Evolutionary conservation across 2,329 filamentous ascomycete genomes (phyloP), one percentile per base, ranked within the genome.

Genomic region (Nemania bipapillata): DNA sequence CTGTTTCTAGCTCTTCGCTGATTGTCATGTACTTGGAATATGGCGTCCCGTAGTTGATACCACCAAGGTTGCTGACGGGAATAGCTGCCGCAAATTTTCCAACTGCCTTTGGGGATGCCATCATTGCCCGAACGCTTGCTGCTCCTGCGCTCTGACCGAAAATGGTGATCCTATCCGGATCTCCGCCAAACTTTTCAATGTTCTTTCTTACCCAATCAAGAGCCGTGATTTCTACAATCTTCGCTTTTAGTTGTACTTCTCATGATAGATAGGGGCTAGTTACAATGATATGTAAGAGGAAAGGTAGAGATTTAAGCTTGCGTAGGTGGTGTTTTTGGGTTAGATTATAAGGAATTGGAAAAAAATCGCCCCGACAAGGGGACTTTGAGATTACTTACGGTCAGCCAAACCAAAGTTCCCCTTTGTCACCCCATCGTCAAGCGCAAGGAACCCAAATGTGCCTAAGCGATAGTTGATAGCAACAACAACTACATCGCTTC

Each of bases 11-110:
- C 24, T 85, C 84, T 65, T 88, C 78, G 3, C 82, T 77, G 66
- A 89, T 84, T 2, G 86, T 88, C 72, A 85, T 85, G 78, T 89
- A 90, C 26, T 83, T 81, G 11, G 85, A 87, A 75, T 89, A 90
- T 0, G 85, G 84, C 0, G 84, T 86, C 11, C 86, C 87, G 65
- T 89, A 89, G 73, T 86, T 82, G 49, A 81, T 74, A 0, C 81
- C 81, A 11, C 82, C 82, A 2, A 82, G 77, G 52, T 80, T 82
- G 70, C 80, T 81, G 64, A 82, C 71, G 15, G 75, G 78, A 55
- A 87, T 83, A 2, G 85, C 86, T 5, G 76, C 81, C 1, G 81
- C 79, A 70, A 86, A 86, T 71, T 85, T 84, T 17, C 82, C 82
- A 2, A 76, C 76, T 1, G 84, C 82, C 63, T 81, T 79, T 1